These are phyloP conservation scores for Boletus reticuloceps DNA, from an alignment of 768 basidiomycete genomes.

Conservation along the genomic window DNA sequence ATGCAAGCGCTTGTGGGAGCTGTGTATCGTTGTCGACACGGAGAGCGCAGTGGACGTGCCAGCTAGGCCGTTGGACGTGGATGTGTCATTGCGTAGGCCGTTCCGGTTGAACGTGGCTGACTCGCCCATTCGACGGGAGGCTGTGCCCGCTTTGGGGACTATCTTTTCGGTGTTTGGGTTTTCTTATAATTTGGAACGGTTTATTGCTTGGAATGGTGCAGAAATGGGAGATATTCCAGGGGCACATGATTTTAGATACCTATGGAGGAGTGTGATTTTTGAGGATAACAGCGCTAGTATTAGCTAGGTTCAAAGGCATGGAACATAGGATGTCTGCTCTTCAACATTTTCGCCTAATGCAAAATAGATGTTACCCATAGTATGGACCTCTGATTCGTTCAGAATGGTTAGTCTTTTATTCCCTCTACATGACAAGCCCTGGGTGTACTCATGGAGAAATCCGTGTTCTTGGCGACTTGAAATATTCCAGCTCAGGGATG, in stretches of 20 bases:
- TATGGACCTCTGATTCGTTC: too few species aligned
- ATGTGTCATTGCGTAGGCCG: not conserved
- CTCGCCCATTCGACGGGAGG: not conserved
- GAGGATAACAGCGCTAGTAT: too few species aligned
- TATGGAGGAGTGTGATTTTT: not conserved
- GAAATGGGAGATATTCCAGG: not conserved
- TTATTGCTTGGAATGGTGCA: not conserved
- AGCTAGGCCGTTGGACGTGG: not conserved
- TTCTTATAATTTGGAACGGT: not conserved
- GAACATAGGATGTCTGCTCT: too few species aligned
- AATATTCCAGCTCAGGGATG: too few species aligned
- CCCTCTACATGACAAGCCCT: not conserved
- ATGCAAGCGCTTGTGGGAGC: not conserved
- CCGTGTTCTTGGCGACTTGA: too few species aligned
- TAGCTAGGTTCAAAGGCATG: too few species aligned
- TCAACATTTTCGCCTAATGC: too few species aligned
- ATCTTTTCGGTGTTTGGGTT: not conserved
- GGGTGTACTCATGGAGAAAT: not conserved
- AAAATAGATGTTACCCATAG: too few species aligned
- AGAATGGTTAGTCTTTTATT: not conserved
- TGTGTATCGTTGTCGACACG: slow-evolving; percentile 7
- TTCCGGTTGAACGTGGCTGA: slow-evolving; percentile 1
- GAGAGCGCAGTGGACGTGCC: not conserved
- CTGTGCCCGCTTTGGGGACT: not conserved
- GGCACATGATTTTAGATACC: not conserved